A percentile compares a stretch with the other conserved stretches of the same genome.
Evolutionary conservation across 257 asterid genomes (phyloP).

Genomic region (Solanum medicagineum): DNA sequence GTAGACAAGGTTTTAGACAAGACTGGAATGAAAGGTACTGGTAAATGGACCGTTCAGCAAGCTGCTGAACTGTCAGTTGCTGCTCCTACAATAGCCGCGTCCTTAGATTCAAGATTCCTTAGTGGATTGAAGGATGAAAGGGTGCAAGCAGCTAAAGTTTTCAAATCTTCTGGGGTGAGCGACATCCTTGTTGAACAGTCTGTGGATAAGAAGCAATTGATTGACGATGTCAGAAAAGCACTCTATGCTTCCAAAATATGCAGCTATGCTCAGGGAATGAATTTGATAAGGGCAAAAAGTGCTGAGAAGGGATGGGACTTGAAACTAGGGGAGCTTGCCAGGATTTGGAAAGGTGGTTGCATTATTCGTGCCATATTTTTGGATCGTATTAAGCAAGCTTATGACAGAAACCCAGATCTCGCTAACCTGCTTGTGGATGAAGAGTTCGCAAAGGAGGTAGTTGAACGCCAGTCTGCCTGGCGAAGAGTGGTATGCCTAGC

Average conservation of each 20-base stretch:
- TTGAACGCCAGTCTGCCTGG: slow-evolving; percentile 90
- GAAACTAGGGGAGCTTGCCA: slow-evolving; percentile 82
- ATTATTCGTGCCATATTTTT: slow-evolving; percentile 91
- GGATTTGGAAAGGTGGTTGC: slow-evolving; percentile 98
- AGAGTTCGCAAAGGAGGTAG: slow-evolving; percentile 76
- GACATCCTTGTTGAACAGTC: slow-evolving; percentile 45
- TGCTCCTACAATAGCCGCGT: slow-evolving; percentile 91
- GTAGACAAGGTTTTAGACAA: slow-evolving; percentile 93
- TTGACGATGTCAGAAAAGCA: slow-evolving; percentile 82
- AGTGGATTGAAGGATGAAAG: slow-evolving; percentile 95
- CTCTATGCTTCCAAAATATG: slow-evolving; percentile 86
- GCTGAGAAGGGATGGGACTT: slow-evolving; percentile 79
- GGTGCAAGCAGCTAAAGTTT: slow-evolving; percentile 67
- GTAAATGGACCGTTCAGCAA: slow-evolving; percentile 97
- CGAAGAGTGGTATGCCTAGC: slow-evolving; percentile 82
- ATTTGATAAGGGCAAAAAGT: slow-evolving; percentile 87
- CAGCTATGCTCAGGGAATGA: slow-evolving; percentile 95
- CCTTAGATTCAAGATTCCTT: slow-evolving; percentile 85
- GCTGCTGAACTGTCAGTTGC: slow-evolving; percentile 94
- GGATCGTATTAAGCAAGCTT: slow-evolving; percentile 89
- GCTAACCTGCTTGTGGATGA: slow-evolving; percentile 90
- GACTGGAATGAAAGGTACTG: slow-evolving; percentile 99
- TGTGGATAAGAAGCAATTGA: slow-evolving; percentile 53
- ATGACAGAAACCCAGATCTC: slow-evolving; percentile 74
- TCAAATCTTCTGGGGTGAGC: slow-evolving; percentile 54